Evolutionary conservation across 2,329 filamentous ascomycete genomes (phyloP), one percentile per base, ranked within the genome.

Genomic region (Cercospora sp.): DNA sequence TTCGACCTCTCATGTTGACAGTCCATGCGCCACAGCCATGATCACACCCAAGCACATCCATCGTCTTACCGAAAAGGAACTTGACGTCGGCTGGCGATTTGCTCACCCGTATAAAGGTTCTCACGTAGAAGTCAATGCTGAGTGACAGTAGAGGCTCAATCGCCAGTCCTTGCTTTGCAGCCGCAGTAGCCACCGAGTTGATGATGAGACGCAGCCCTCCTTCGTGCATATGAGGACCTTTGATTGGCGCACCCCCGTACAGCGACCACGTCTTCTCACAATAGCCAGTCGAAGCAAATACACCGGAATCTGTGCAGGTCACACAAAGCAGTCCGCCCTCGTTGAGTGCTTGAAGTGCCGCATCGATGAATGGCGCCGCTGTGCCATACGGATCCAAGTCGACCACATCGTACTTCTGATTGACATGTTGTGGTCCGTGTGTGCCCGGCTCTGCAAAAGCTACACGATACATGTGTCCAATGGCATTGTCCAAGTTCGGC

Each of bases 351-450:
- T 97, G 94, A 8, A 99, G 84, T 1, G 95, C 93, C 1, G 92
- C 89, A 77, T 99, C 95, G 64, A 99, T 86, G 79, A 99, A 99
- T 1, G 92, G 91, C 9, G 92, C 92, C 0, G 94, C 95, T 0
- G 93, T 96, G 51, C 95, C 95, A 75, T 99, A 99, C 0, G 95
- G 95, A 78, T 99, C 95, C 31, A 99, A 86, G 78, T 99, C 95
- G 71, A 99, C 95, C 23, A 97, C 94, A 79, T 98, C 92, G 78
- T 97, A 99, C 74, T 86, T 89, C 16, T 69, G 72, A 61, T 69
- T 75, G 60, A 76, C 68, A 57, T 76, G 88, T 18, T 70, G 65
- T 4, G 77, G 77, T 8, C 77, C 77, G 62, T 78, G 76, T 73
- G 36, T 79, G 69, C 66, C 78, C 1, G 71, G 64, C 0, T 75